Evolutionary conservation across 768 basidiomycete species (phyloP), one percentile per base, ranked within the genome.

Genomic region (Boletus patriciae): DNA sequence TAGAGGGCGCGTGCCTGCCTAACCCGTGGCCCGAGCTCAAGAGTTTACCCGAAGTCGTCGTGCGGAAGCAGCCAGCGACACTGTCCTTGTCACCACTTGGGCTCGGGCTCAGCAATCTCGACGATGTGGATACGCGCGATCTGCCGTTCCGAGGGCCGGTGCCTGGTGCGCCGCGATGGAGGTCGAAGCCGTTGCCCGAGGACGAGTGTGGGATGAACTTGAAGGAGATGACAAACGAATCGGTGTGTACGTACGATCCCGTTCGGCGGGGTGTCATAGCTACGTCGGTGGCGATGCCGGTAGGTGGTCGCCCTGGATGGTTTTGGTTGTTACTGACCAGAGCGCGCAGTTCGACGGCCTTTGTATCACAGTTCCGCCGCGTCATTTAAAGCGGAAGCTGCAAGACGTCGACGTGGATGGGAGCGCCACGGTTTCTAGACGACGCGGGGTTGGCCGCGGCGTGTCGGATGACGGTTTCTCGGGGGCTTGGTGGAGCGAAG

Each of bases 151-250:
- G 31, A 3, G 34, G 9, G 3, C 11, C 50, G 10, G 56, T 46
- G n/a, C 71, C 67, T 1, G 66, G 62, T 31, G 70, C 71, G 18
- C 70, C 70, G 18, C 63, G 61, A 27, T 59, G 62, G 52, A 48
- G 23, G 19, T 21, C 63, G n/a, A 51, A 6, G 18, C 51, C 63
- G 11, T 41, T 71, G 44, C 70, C 71, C 13, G 55, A 61, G 19
- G 57, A 55, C n/a, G 61, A 54, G 0, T 16, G 15, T 6, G 49
- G 45, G 45, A 19, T 8, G 4, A 25, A 25, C 25, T 25, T 25
- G 25, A 21, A 25, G 16, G 29, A 25, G 48, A 53, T 16, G 55
- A 54, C 11, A 18, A n/a, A 46, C 12, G 46, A 10, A 18, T 12
- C 29, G 9, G 36, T 13, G 25, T 44, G 37, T 50, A 44, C 27